phyloP scores from a whole-genome alignment of 2,329 filamentous ascomycete species.

The Colletotrichum zoysiae region DNA sequence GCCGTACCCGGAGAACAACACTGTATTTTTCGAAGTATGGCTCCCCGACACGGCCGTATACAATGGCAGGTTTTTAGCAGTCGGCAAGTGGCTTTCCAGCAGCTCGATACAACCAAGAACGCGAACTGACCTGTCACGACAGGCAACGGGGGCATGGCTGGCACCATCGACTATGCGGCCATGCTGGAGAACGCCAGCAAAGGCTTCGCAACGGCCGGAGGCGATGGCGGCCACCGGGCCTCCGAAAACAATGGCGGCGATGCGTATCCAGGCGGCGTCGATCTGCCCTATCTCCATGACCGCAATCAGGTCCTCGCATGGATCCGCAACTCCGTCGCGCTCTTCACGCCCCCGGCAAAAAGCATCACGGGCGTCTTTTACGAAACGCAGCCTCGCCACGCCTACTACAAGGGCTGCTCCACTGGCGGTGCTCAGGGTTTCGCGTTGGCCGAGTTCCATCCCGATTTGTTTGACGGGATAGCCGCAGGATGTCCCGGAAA shows the following conservation, averaged over 20 bases:
- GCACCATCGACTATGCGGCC: conserved; percentile 14
- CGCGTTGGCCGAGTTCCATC: conserved; percentile 19
- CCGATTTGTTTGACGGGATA: conserved; percentile 17
- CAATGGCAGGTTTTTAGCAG: conserved; percentile 22
- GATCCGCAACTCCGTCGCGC: conserved; percentile 28
- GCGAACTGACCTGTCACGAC: neutral
- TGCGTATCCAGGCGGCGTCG: conserved; percentile 20
- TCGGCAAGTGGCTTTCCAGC: neutral
- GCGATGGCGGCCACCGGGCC: conserved; percentile 25
- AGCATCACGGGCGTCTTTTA: neutral
- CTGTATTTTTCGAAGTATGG: conserved; percentile 24
- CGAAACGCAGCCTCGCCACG: neutral
- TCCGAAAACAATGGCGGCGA: conserved; percentile 18
- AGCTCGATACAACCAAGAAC: too few species aligned
- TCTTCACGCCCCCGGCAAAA: conserved; percentile 18
- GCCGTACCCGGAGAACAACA: conserved; percentile 18
- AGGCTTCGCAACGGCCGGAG: conserved; percentile 25
- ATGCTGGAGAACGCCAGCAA: conserved; percentile 31
- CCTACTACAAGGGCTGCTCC: conserved; percentile 32
- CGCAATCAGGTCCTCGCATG: conserved; percentile 30
- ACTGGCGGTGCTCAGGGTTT: conserved; percentile 29
- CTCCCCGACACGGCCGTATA: neutral
- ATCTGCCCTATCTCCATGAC: conserved; percentile 19
- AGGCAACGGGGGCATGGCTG: conserved; percentile 34
- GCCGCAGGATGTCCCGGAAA: conserved; percentile 22